Evolutionary conservation across 2,329 filamentous ascomycete species (phyloP).

Genomic region (Colletotrichum australisinense): DNA sequence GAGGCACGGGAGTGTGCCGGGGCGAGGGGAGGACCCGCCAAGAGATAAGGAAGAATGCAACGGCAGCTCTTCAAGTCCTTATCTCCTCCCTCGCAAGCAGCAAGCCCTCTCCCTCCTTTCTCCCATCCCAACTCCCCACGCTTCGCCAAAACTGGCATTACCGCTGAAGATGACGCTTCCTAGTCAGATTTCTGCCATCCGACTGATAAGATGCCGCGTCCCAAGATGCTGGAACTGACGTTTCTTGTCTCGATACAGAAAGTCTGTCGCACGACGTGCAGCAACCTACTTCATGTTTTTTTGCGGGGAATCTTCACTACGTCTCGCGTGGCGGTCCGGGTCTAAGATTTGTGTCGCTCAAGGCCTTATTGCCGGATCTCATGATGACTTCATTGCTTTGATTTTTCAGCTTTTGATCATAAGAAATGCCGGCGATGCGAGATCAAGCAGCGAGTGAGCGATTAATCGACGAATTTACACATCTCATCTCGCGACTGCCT

Average conservation of each 20-base stretch:
- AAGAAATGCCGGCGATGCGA: background rate
- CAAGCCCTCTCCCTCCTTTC: background rate
- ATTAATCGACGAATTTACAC: background rate
- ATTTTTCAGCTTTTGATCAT: too few species aligned
- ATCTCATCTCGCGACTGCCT: background rate
- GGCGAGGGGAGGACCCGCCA: constrained; percentile 25
- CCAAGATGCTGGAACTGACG: constrained; percentile 7
- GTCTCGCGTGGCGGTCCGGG: background rate
- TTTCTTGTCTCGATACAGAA: constrained; percentile 26
- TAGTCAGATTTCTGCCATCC: background rate
- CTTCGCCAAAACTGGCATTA: constrained; percentile 2
- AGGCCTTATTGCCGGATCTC: too few species aligned
- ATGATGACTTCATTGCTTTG: background rate
- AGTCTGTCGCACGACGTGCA: constrained; percentile 22
- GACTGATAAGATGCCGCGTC: constrained; percentile 23
- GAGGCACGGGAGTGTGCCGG: background rate
- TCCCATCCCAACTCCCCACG: background rate
- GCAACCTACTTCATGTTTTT: background rate
- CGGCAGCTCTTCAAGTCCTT: constrained; percentile 15
- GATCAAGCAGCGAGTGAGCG: background rate
- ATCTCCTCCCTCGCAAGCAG: constrained; percentile 3
- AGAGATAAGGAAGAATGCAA: constrained; percentile 30
- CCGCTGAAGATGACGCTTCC: background rate
- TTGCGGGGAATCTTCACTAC: constrained; percentile 19
- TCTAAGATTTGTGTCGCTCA: background rate